Evolutionary conservation across 2,329 filamentous ascomycete species (phyloP).

Genomic region (Cercospora canescens): DNA sequence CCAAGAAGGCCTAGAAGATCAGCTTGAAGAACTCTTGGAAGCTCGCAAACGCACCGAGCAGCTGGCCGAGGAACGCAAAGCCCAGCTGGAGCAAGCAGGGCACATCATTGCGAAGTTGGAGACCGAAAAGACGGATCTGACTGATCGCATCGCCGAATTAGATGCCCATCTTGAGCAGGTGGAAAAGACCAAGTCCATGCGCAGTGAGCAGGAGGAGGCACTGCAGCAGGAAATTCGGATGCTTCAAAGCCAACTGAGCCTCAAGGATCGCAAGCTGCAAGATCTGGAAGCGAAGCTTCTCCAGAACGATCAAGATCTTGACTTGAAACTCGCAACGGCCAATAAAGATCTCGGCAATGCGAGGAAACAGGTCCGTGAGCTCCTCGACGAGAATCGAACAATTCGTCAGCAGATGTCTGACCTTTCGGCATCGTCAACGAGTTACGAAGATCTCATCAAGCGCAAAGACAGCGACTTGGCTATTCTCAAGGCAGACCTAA

Average conservation of each 20-base stretch:
- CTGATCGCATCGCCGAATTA: conserved; percentile 65
- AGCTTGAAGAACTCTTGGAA: conserved; percentile 83
- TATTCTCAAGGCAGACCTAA: conserved; percentile 80
- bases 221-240: conserved; percentile 84
- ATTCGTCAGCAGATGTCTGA: conserved; percentile 84
- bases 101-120: conserved; percentile 83
- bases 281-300: conserved; percentile 84
- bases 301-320: conserved; percentile 83
- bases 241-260: conserved; percentile 81
- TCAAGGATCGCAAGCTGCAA: conserved; percentile 87
- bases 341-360: conserved; percentile 77
- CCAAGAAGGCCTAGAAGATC: conserved; percentile 89
- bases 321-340: conserved; percentile 75
- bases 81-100: conserved; percentile 88
- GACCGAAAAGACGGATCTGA: conserved; percentile 76
- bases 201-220: conserved; percentile 72
- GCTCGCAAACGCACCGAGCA: conserved; percentile 88
- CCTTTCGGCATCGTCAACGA: conserved; percentile 85
- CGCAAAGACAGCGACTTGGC: conserved; percentile 92
- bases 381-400: conserved; percentile 76
- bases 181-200: conserved; percentile 68
- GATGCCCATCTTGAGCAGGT: conserved; percentile 71
- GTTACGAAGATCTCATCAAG: conserved; percentile 90
- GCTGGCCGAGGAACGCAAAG: conserved; percentile 74
- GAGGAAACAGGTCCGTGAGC: conserved; percentile 72